Base-by-base conservation (phyloP, 331 rosid species). In the Telfairia occidentalis region DNA sequence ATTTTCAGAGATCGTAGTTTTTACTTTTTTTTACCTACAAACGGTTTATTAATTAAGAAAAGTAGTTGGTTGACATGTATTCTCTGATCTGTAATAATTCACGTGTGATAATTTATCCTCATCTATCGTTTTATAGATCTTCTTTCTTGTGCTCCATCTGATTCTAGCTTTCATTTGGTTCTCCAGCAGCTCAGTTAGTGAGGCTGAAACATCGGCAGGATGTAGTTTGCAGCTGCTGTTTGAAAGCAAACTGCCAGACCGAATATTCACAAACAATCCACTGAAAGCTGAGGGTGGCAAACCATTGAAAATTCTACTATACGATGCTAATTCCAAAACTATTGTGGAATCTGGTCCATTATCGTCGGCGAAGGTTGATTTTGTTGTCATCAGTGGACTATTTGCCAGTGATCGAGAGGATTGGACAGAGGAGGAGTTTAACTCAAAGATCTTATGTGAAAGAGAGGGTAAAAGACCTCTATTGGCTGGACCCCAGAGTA, bases 381-480 rank as follows among this genome's bases (percentile, higher is more conserved):
- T 93, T 12, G 81, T 84, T 23, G 84, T 78, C 45, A 83, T 93
- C 23, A 23, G 70, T 12, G 92, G 94, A 15, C 90, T 79, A 5
- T 89, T 90, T 28, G 80, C 79, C 11, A 9, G 64, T 52, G 89
- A 79, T 13, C 35, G 32, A 59, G 90, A 91, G 48, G 87, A 88
- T 74, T 93, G 96, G 94, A 81, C 81, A 1, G 81, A 85, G 73
- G 74, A 1, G 3, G 86, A 94, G 38, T 91, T 91, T 84, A 79
- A 74, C 45, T 73, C 74, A 58, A 81, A 70, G 21, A 77, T 89
- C 49, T 70, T 85, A 5, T 63, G 74, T 3, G 83, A 78, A 84
- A 85, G 98, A 71, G 81, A 87, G 10, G 92, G 92, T 6, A 91
- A 53, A 78, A 78, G 81, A 77, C 91, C 97, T 43, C 59, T 91